Evolutionary conservation across 169 alveolate genomes (phyloP), one percentile per base, ranked within the genome.

Genomic region (Plasmodium ovale): DNA sequence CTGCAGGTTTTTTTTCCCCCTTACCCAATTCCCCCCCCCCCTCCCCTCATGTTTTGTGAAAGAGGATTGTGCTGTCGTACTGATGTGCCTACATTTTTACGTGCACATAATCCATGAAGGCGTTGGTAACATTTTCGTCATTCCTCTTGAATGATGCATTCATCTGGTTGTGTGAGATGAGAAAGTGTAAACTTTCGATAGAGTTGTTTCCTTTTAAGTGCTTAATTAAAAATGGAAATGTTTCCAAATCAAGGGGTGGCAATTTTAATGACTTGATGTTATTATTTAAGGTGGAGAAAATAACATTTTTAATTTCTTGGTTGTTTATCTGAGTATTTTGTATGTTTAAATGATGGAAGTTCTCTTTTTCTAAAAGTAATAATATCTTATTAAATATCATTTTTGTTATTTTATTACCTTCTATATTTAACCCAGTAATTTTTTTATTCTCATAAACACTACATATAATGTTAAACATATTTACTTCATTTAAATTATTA

Each of bases 221-320:
- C 31, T 79, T 42, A 33, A 79, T 68, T 21, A 79, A 47, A 49
- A 44, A 79, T 7, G 14, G 53, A 49, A 79, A 79, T 14, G 49
- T 64, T 31, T 79, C 49, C 2, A 62, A 14, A 21, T 62, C 44
- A 29, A 79, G 44, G 64, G n/a, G 49, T n/a, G 74, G 79, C 2
- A 79, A 33, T 56, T 79, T 79, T 19, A 79, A 33, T 44, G 67
- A 47, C 64, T 47, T 23, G 3, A 79, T 27, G 19, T 54, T 49
- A 3, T 64, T 79, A 31, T 64, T 53, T 47, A 79, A 56, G 3
- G 82, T 25, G 31, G 59, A 62, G 42, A 62, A 79, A 31, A 79
- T 79, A 25, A 79, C 49, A 79, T 79, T 79, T 39, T 62, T 79
- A 23, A 79, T 79, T 44, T 79, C 71, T 69, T 79, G 89, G 25